Evolutionary conservation across 1,284 basidiomycete genomes (phyloP).

Genomic region (Fomitopsis schrenkii): DNA sequence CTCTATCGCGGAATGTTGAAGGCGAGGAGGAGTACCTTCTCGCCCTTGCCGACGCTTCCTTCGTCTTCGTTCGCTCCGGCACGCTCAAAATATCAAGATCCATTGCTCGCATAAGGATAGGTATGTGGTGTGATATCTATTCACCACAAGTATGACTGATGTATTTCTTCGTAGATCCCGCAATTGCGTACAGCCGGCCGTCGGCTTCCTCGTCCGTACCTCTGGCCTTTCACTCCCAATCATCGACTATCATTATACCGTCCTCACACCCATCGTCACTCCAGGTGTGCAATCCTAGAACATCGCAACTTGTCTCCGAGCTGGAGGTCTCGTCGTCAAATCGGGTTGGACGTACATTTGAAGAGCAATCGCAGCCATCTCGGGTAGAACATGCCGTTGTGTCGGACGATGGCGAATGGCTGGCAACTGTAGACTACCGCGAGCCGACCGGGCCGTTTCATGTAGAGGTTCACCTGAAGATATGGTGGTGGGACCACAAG

Average conservation of each 20-base stretch:
- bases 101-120: slow-evolving; percentile 78
- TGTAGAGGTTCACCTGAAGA: slow-evolving; percentile 79
- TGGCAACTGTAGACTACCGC: slow-evolving; percentile 88
- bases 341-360: slow-evolving; percentile 81
- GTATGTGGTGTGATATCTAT: slow-evolving; percentile 34
- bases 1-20: slow-evolving; percentile 41
- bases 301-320: slow-evolving; percentile 76
- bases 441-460: slow-evolving; percentile 61
- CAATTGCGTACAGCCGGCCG: slow-evolving; percentile 34
- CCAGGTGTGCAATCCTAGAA: slow-evolving; percentile 82
- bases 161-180: slow-evolving; percentile 36
- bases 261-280: slow-evolving; percentile 94
- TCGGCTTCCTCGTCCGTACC: slow-evolving; percentile 46
- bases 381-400: slow-evolving; percentile 73
- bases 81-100: slow-evolving; percentile 71
- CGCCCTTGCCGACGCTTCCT: slow-evolving; percentile 79
- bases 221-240: slow-evolving; percentile 67
- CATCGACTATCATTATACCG: slow-evolving; percentile 81
- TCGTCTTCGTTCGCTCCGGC: slow-evolving; percentile 74
- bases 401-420: slow-evolving; percentile 77
- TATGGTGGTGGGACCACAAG: slow-evolving; percentile 83
- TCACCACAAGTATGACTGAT: not conserved
- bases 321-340: slow-evolving; percentile 94
- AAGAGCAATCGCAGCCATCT: slow-evolving; percentile 74
- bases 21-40: slow-evolving; percentile 87